A percentile compares a stretch with the other conserved stretches of the same genome.
Conservation (phyloP, 768 basidiomycete genomes). For the Kondoa malvinella region DNA sequence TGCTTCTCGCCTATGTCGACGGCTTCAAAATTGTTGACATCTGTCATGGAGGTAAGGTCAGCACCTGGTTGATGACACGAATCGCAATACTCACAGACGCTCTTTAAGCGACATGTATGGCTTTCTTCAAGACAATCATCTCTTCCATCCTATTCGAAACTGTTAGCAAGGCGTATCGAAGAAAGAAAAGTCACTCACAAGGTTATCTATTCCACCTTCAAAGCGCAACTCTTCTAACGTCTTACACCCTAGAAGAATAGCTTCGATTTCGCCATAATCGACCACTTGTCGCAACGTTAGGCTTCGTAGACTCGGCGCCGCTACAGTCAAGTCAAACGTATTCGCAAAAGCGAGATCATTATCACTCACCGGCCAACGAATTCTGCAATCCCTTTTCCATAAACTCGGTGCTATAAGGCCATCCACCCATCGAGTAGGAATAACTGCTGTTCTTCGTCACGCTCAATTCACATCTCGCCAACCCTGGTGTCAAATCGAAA, state of each 20-base stretch:
- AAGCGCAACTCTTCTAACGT: conserved; percentile 3
- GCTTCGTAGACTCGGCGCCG: not conserved
- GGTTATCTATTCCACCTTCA: conserved; percentile 3
- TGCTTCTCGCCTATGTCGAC: not conserved
- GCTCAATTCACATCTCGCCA: not conserved
- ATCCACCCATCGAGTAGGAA: not conserved
- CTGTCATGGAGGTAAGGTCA: not conserved
- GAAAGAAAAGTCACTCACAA: not conserved
- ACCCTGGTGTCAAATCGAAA: not conserved
- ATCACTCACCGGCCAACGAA: not conserved
- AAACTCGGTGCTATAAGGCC: conserved; percentile 4
- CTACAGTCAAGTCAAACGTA: not conserved
- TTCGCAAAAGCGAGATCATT: too few species aligned
- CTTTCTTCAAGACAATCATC: not conserved
- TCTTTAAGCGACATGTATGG: conserved; percentile 3
- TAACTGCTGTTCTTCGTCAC: not conserved
- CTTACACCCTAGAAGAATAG: not conserved
- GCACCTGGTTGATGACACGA: not conserved
- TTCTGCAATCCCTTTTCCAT: conserved; percentile 4
- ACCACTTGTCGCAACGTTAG: not conserved
- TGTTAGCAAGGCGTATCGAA: not conserved
- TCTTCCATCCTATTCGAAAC: not conserved
- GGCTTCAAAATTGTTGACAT: conserved; percentile 1
- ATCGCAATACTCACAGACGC: not conserved
- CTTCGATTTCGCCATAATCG: conserved; percentile 6